Base-by-base conservation (phyloP, 192 early-diverging fungal genomes). In the Backusella psychrophila region DNA sequence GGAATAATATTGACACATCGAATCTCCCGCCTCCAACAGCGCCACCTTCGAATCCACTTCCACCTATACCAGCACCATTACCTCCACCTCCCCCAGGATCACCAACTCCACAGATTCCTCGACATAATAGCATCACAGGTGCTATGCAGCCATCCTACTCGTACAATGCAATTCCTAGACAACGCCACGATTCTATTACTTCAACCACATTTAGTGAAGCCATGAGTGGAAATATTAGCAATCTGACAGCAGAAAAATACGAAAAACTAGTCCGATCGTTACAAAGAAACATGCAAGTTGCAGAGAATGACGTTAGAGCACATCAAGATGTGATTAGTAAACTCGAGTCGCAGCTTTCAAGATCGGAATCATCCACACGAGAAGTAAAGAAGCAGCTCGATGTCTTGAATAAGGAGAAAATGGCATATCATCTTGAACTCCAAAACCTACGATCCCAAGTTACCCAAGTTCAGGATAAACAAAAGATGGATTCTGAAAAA, bases 261-360 rank as follows among this genome's bases (percentile, higher is more conserved):
- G 75, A 80, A 35, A 76, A 80, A 46, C 44, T 75, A 9, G 14
- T 80, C 0, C 78, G 78, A 31, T 75, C 78, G 11, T 34, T 80
- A 21, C 78, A 80, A 41, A 49, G 69, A 29, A 77, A 81, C 31
- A 23, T 68, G 36, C 72, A 77, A 26, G 66, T 73, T 66, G 76
- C 75, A 17, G 75, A 81, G 66, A 75, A 65, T 52, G 80, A 77
- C 42, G 78, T 80, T 9, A 74, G 69, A 21, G 78, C 78, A 26
- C 81, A 82, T 67, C 81, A 82, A 68, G 77, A 82, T 4, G 81
- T 82, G 8, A 82, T 82, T 66, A 75, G 68, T 14, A 82, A 82
- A 66, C 68, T 89, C 26, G 86, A 89, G 53, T 35, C 72, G 2
- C 77, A 85, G 5, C 74, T 89, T 5, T 81, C 81, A 8, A 82